Conservation (phyloP, 2,329 filamentous ascomycete genomes). For the Diaporthe australafricana region DNA sequence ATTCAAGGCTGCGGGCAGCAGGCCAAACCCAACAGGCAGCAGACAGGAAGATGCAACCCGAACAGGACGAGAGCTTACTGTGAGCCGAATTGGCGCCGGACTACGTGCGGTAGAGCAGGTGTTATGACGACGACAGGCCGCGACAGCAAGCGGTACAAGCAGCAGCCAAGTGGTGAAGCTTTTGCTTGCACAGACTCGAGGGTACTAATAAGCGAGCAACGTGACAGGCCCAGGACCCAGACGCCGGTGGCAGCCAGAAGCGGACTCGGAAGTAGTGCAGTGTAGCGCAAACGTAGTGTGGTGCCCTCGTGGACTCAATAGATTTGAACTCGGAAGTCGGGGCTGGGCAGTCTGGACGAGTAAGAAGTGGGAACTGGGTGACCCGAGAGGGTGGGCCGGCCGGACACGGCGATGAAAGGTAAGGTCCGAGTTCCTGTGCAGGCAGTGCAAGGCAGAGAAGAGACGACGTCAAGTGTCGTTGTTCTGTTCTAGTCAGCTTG, state of each 20-base stretch:
- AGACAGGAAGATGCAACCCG: background rate
- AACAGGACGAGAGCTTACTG: conserved; percentile 15
- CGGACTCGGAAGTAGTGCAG: background rate
- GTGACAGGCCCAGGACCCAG: background rate
- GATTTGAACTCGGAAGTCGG: conserved; percentile 14
- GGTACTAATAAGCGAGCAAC: conserved; percentile 8
- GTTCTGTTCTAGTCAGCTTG: conserved; percentile 5
- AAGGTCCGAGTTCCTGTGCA: conserved; percentile 10
- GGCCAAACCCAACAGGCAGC: background rate
- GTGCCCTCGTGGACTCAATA: background rate
- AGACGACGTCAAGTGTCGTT: background rate
- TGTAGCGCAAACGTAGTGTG: too few species aligned
- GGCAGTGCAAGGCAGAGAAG: background rate
- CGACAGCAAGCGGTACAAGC: background rate
- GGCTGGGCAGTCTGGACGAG: conserved; percentile 16
- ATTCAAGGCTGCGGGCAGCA: conserved; percentile 12
- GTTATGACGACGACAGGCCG: background rate
- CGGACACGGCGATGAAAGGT: conserved; percentile 12
- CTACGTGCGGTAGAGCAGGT: background rate
- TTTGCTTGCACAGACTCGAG: conserved; percentile 8
- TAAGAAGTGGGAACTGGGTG: conserved; percentile 22
- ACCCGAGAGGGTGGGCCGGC: conserved; percentile 27
- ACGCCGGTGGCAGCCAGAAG: conserved; percentile 8
- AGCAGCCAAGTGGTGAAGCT: conserved; percentile 2
- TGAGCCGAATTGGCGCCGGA: conserved; percentile 4